phyloP scores from a whole-genome alignment of 306 rosid species.

The Erythrophleum fordii region DNA sequence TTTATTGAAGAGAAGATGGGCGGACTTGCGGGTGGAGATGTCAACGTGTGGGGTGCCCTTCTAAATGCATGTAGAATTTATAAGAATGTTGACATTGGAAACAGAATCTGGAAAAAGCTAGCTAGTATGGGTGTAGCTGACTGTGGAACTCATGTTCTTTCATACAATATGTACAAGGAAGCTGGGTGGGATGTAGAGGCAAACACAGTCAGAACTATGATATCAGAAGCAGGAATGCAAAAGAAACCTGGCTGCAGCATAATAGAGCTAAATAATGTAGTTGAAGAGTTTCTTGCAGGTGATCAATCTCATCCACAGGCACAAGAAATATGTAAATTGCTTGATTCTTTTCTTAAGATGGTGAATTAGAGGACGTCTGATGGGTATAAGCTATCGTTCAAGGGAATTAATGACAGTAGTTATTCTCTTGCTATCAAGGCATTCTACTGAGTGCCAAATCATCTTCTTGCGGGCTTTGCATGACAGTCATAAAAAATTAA shows the following conservation, averaged over 20 bases:
- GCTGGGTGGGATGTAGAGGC: slow-evolving; percentile 86
- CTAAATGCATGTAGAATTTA: slow-evolving; percentile 77
- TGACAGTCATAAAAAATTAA: not conserved
- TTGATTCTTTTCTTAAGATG: slow-evolving; percentile 55
- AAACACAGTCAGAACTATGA: slow-evolving; percentile 57
- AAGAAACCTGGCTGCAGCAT: slow-evolving; percentile 88
- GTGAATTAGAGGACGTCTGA: slow-evolving; percentile 32
- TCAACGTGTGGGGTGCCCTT: slow-evolving; percentile 82
- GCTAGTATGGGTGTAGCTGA: slow-evolving; percentile 59
- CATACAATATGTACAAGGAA: slow-evolving; percentile 70
- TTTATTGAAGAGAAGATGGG: slow-evolving; percentile 82
- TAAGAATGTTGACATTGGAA: slow-evolving; percentile 61
- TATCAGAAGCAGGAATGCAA: slow-evolving; percentile 59
- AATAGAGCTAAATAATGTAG: slow-evolving; percentile 68
- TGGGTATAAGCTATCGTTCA: slow-evolving; percentile 15
- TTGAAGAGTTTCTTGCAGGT: slow-evolving; percentile 82
- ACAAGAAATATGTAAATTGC: slow-evolving; percentile 59
- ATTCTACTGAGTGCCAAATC: not conserved
- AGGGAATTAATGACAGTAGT: not conserved
- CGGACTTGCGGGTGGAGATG: slow-evolving; percentile 61
- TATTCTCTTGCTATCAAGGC: not conserved
- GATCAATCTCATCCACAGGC: slow-evolving; percentile 76
- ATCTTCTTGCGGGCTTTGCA: not conserved
- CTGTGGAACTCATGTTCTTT: slow-evolving; percentile 72
- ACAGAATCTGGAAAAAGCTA: slow-evolving; percentile 76